phyloP scores from a whole-genome alignment of 2,329 filamentous ascomycete species.

The Fusarium sp. region DNA sequence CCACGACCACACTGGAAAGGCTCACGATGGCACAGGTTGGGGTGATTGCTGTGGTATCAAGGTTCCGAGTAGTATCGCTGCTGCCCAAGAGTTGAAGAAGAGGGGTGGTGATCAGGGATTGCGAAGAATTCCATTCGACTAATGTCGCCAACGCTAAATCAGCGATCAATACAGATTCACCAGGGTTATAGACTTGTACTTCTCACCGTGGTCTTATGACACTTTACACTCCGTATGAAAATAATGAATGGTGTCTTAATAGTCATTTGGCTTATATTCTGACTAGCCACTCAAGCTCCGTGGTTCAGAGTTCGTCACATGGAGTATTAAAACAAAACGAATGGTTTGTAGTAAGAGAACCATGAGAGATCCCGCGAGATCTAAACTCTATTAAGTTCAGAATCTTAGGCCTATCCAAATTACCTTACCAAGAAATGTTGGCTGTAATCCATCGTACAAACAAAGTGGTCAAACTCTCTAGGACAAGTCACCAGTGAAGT shows the following conservation, averaged over 20 bases:
- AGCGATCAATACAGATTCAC: background rate
- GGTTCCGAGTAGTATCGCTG: conserved; percentile 92
- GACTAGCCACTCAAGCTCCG: background rate
- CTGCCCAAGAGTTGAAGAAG: conserved; percentile 88
- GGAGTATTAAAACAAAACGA: background rate
- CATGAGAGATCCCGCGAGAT: background rate
- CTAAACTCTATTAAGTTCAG: background rate
- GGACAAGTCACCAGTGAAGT: background rate
- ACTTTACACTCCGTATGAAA: background rate
- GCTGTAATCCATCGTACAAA: background rate
- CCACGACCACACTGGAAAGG: conserved; percentile 68
- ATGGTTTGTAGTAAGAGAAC: background rate
- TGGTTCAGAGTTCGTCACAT: background rate
- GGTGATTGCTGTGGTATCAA: conserved; percentile 98
- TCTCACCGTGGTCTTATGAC: background rate
- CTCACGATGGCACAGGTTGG: conserved; percentile 76
- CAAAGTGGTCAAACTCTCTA: background rate
- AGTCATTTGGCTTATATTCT: background rate
- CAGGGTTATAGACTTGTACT: background rate
- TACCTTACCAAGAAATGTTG: background rate
- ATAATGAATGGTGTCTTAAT: conserved; percentile 1
- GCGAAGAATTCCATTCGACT: conserved; percentile 86
- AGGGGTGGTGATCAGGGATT: conserved; percentile 66
- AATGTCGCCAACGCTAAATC: conserved; percentile 27
- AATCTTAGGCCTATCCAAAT: background rate